These are phyloP conservation scores for Monosporascus cannonballus DNA, from an alignment of 2,329 filamentous ascomycete species.

Conservation along the genomic window DNA sequence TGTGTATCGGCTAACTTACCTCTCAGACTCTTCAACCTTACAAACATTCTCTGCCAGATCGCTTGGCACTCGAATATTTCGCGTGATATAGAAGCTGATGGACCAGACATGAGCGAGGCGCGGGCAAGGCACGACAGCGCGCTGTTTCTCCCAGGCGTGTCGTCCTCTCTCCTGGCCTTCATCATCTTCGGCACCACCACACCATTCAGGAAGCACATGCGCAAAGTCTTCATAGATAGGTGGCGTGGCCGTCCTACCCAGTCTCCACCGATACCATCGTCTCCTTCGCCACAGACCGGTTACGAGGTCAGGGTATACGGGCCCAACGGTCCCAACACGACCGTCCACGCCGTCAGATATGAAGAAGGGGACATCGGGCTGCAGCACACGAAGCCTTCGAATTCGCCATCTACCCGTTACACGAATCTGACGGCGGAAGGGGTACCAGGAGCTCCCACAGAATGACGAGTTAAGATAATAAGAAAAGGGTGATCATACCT, in stretches of 20 bases:
- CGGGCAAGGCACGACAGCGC: slow-evolving; percentile 25
- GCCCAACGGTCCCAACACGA: neutral
- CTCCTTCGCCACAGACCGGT: too few relatives aligned
- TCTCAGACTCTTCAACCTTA: slow-evolving; percentile 32
- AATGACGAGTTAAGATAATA: too few relatives aligned
- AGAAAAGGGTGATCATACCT: too few relatives aligned
- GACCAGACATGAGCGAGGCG: slow-evolving; percentile 27
- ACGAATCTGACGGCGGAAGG: too few relatives aligned
- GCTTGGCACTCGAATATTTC: slow-evolving; percentile 24
- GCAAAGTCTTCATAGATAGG: slow-evolving; percentile 13
- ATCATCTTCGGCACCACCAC: slow-evolving; percentile 36
- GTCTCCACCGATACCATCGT: neutral
- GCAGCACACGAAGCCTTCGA: too few relatives aligned
- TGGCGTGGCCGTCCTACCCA: neutral
- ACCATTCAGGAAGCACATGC: slow-evolving; percentile 25
- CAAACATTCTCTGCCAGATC: slow-evolving; percentile 13
- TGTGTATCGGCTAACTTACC: slow-evolving; percentile 28
- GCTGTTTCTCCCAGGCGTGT: slow-evolving; percentile 32
- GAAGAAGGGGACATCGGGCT: too few relatives aligned
- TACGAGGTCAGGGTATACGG: neutral
- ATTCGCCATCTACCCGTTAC: too few relatives aligned
- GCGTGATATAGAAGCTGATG: slow-evolving; percentile 16
- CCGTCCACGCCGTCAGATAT: neutral
- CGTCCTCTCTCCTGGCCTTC: slow-evolving; percentile 29
- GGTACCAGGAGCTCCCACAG: too few relatives aligned